Percentiles rank a stretch among this genome's conserved stretches.
Evolutionary conservation across 2,329 filamentous ascomycete genomes (phyloP).

Genomic region (Thyridium curvatum): DNA sequence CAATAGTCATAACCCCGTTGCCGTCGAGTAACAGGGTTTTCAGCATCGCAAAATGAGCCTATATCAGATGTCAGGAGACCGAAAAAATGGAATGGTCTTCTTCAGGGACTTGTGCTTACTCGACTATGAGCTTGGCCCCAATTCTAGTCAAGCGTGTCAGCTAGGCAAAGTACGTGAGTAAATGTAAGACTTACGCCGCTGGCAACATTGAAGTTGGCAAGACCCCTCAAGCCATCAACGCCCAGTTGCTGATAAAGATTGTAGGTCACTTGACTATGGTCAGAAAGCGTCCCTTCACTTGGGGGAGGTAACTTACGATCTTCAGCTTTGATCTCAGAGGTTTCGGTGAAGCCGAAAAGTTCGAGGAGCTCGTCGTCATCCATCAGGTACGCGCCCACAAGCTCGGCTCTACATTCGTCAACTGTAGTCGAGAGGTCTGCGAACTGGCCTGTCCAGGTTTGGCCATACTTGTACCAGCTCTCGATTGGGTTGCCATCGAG

Average conservation of each 20-base stretch:
- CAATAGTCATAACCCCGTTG: constrained; percentile 43
- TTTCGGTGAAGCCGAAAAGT: constrained; percentile 32
- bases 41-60: neutral
- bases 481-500: constrained; percentile 45
- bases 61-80: neutral
- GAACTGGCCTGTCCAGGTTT: constrained; percentile 59
- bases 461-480: constrained; percentile 54
- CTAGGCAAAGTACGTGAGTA: constrained; percentile 2
- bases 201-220: constrained; percentile 29
- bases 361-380: constrained; percentile 33
- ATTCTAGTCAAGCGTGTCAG: constrained; percentile 16
- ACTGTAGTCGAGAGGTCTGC: constrained; percentile 52
- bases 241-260: constrained; percentile 34
- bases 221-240: constrained; percentile 30
- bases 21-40: constrained; percentile 24
- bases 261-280: constrained; percentile 23
- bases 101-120: constrained; percentile 14
- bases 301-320: constrained; percentile 22
- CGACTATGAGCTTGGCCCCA: constrained; percentile 37
- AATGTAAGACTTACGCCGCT: constrained; percentile 16
- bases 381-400: constrained; percentile 36
- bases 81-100: neutral
- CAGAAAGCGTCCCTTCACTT: neutral
- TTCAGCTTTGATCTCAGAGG: constrained; percentile 25
- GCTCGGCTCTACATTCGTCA: constrained; percentile 46